Base-by-base conservation (phyloP, 1,284 basidiomycete species). In the Irpex rosettiformis region DNA sequence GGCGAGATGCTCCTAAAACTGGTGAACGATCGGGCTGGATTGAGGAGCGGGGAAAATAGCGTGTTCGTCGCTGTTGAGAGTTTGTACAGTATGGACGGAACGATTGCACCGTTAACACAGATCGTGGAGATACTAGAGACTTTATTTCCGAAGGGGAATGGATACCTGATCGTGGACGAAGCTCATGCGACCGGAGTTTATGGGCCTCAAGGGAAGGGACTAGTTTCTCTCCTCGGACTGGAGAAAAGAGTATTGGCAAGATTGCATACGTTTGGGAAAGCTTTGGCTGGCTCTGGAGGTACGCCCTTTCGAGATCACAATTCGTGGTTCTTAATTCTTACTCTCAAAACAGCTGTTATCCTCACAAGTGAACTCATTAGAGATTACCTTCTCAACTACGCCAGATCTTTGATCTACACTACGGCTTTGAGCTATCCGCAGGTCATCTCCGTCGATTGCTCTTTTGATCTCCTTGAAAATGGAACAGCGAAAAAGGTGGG, bases 1-100 rank as follows among this genome's bases (percentile, higher is more conserved):
- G 70, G 80, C 22, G 66, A 66, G 3, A 68, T 80, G 0, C 68
- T 93, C 4, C 62, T 69, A 8, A 66, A 67, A 25, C 69, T 85
- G 29, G 60, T 79, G 10, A 58, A 67, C 1, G 72, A 75, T 49
- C 67, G 72, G 4, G 67, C 71, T 0, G 73, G 69, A 8, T 57
- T 86, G n/a, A 65, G 61, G 18, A 58, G 62, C 3, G 72, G 74
- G 0, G 64, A 67, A 33, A 70, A 71, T 58, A 89, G 79, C 61
- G 76, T 89, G 6, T 91, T 94, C 64, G 69, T 98, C n/a, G 88
- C 92, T 0, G 84, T 97, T 16, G 96, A 98, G 77, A 87, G 85
- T 47, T 73, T 98, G 57, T 98, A 98, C 69, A 93, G 90, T 61
- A 98, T 98, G 96, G 96, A 98, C 67, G 96, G 96, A 16, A 96